phyloP scores from a whole-genome alignment of 257 asterid genomes.

The Petunia axillaris region DNA sequence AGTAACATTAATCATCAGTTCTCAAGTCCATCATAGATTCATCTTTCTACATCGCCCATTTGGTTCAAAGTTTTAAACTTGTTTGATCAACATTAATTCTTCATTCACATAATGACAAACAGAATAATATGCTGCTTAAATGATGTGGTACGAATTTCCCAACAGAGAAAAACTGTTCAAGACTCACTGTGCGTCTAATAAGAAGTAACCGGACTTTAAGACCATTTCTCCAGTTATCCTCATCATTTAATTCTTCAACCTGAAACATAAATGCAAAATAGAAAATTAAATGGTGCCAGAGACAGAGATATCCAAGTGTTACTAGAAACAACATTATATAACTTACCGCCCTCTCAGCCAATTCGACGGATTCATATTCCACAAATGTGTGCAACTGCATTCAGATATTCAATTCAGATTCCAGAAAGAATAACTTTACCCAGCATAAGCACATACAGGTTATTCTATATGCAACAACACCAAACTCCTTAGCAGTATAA shows the following conservation, averaged over 20 bases:
- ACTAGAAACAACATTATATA: neutral
- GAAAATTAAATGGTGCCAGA: constrained; percentile 4
- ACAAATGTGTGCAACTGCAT: constrained; percentile 88
- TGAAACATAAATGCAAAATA: constrained; percentile 34
- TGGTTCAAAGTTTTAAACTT: too few relatives aligned
- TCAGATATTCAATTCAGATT: constrained; percentile 27
- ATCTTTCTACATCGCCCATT: too few relatives aligned
- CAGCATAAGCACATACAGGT: neutral
- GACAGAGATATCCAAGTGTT: neutral
- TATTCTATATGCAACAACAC: neutral
- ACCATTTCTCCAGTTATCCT: constrained; percentile 84
- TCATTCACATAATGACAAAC: constrained; percentile 12
- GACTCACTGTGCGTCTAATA: constrained; percentile 58
- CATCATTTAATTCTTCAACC: constrained; percentile 71
- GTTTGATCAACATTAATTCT: neutral
- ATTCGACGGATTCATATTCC: constrained; percentile 80
- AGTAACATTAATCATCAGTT: constrained; percentile 20
- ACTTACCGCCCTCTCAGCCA: constrained; percentile 81
- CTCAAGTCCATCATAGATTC: neutral
- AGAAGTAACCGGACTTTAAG: constrained; percentile 77
- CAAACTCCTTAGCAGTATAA: neutral
- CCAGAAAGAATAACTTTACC: constrained; percentile 24
- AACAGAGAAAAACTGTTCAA: constrained; percentile 11
- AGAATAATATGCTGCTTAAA: constrained; percentile 1
- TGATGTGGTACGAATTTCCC: neutral